Evolutionary conservation across 306 rosid species (phyloP), one percentile per base, ranked within the genome.

Genomic region (Rubus parviflorus): DNA sequence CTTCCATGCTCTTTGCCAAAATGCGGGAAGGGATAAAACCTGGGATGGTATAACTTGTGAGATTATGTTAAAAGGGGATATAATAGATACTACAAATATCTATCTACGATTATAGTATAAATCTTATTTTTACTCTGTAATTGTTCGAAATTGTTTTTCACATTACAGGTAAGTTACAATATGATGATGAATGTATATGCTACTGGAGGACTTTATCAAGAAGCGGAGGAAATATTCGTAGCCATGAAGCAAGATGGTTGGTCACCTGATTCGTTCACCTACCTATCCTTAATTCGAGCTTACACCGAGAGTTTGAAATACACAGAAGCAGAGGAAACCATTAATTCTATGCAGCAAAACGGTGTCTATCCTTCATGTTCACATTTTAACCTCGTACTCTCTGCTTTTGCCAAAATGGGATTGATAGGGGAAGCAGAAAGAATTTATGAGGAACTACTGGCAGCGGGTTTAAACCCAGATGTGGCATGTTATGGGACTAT

Each of bases 151-250:
- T 13, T 75, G 20, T 35, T 79, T 70, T 76, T 42, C 68, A 75
- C 30, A 23, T 48, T 38, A 19, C 96, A 94, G 98, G 89, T 92
- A 67, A 87, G 98, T 85, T 94, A 89, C 84, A 88, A 94, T 47
- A 92, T 94, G 61, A 92, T 94, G 97, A 89, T 89, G 79, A 83
- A 92, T 72, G 95, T 89, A 38, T 90, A 89, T 75, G 98, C 95
- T 35, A 81, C 77, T 63, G 93, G 90, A 7, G 98, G 97, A 72
- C 90, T 79, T 68, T 72, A 81, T 76, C 79, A 84, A 64, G 91
- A 89, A 86, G 90, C 85, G 43, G 89, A 89, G 74, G 81, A 90
- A 54, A 83, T 89, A 86, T 84, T 89, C 80, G 78, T 81, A 58
- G 89, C 84, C 68, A 92, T 94, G 97, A 84, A 87, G 85, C 78